Conservation (phyloP, 441 rosid species). For the Euphorbia schlechtendalii region DNA sequence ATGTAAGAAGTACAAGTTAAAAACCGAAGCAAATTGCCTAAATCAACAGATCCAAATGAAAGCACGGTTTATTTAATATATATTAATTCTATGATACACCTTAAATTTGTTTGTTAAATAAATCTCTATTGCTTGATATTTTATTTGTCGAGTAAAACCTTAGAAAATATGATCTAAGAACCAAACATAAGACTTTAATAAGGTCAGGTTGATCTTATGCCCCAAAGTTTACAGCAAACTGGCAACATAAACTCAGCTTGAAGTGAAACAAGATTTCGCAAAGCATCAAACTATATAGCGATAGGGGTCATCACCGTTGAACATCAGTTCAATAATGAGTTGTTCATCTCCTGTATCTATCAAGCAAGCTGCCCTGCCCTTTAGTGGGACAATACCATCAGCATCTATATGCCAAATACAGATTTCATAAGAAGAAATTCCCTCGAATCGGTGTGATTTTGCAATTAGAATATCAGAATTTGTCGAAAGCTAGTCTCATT, state of each 20-base stretch:
- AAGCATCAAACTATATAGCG: conserved; percentile 15
- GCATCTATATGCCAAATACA: conserved; percentile 69
- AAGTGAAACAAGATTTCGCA: conserved; percentile 18
- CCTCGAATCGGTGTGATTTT: conserved; percentile 41
- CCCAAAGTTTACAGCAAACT: conserved; percentile 1
- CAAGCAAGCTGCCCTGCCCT: conserved; percentile 98
- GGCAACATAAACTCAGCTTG: conserved; percentile 14
- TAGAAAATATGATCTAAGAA: neutral
- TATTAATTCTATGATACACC: neutral
- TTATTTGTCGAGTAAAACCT: neutral
- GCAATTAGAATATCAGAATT: conserved; percentile 62
- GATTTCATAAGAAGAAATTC: conserved; percentile 32
- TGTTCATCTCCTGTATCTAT: conserved; percentile 98
- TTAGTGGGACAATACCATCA: conserved; percentile 85
- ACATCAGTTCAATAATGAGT: conserved; percentile 95
- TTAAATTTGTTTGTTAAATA: neutral
- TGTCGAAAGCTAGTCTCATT: conserved; percentile 55
- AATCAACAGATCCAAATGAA: neutral
- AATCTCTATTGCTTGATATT: neutral
- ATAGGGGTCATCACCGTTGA: conserved; percentile 54
- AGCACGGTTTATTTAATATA: neutral
- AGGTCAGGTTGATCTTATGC: conserved; percentile 5
- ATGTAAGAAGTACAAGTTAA: too few relatives aligned
- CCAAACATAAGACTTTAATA: conserved; percentile 3
- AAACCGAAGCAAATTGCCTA: neutral